These are phyloP conservation scores for Heterobasidion parviporum DNA, from an alignment of 1,284 basidiomycete species.

Conservation along the genomic window DNA sequence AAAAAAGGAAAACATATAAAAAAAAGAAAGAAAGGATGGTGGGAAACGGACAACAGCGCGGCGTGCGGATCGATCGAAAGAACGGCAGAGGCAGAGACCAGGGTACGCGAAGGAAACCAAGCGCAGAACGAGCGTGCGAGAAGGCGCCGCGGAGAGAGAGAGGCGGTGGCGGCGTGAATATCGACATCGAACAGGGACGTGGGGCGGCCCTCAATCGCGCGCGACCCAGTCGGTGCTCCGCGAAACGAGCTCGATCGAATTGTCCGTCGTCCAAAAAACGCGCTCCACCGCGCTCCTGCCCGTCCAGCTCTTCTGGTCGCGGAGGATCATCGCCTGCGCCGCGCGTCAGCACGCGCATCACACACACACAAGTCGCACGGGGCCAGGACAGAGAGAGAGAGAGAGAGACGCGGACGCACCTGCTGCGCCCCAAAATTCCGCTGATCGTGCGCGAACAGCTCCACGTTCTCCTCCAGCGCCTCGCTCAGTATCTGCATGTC, in stretches of 20 bases:
- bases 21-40: background rate
- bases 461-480: slow-evolving; percentile 84
- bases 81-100: background rate
- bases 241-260: slow-evolving; percentile 74
- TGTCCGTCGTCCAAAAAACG: slow-evolving; percentile 83
- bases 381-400: background rate
- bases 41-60: background rate
- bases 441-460: slow-evolving; percentile 83
- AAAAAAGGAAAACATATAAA: background rate
- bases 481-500: slow-evolving; percentile 82
- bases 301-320: slow-evolving; percentile 91
- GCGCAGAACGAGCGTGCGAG: too few relatives aligned
- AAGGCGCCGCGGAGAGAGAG: background rate
- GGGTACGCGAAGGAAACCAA: background rate
- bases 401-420: slow-evolving; percentile 47
- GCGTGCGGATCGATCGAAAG: background rate
- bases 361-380: too few relatives aligned
- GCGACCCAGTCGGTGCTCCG: slow-evolving; percentile 80
- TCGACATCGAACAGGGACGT: background rate
- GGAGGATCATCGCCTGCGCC: slow-evolving; percentile 78
- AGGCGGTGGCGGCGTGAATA: background rate
- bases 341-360: background rate
- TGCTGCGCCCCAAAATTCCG: slow-evolving; percentile 84
- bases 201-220: slow-evolving; percentile 38
- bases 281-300: slow-evolving; percentile 80